Base-by-base conservation (phyloP, 2,329 filamentous ascomycete species). In the Aspergillus clavatus region DNA sequence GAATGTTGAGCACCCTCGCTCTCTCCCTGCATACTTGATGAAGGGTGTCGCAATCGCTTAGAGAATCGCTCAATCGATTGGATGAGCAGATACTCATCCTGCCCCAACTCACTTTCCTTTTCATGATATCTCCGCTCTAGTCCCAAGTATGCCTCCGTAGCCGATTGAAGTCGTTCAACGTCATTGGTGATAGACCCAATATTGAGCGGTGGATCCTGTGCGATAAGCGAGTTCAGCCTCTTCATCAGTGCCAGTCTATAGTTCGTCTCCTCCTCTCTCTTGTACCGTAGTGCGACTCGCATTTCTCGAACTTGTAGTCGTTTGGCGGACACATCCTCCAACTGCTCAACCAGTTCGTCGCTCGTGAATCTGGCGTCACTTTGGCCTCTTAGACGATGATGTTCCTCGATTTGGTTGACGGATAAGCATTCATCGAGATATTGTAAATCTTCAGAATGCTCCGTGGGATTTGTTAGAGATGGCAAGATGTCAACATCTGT, bases 61-160 rank as follows among this genome's bases (percentile, higher is more conserved):
- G 47, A 44, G 8, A 63, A 46, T n/a, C 24, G 49, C 37, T 44
- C 51, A 41, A 50, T 57, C 28, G 45, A 49, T 23, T 52, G 45
- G 14, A 46, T 45, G n/a, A 66, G 50, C 11, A 40, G 26, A 24
- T 52, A 56, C 35, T 66, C 61, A n/a, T 57, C 45, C n/a, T 47
- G 45, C 33, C 54, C 54, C 26, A 65, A 40, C n/a, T 54, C 47
- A 16, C 59, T 54, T 42, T 66, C 62, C 3, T 50, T 41, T n/a
- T 53, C 29, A 19, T 58, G 46, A 33, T 61, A 60, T 8, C 48
- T 50, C 18, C 49, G 44, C 43, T 65, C 62, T 28, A 59, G 45
- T 5, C 43, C 46, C 39, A 56, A 43, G 38, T 63, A 62, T 14
- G 52, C 50, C 4, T 54, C 48, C 12, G 53, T 55, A 4, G 46